Evolutionary conservation across 257 asterid genomes (phyloP).

Genomic region (Primulina huaijiensis): DNA sequence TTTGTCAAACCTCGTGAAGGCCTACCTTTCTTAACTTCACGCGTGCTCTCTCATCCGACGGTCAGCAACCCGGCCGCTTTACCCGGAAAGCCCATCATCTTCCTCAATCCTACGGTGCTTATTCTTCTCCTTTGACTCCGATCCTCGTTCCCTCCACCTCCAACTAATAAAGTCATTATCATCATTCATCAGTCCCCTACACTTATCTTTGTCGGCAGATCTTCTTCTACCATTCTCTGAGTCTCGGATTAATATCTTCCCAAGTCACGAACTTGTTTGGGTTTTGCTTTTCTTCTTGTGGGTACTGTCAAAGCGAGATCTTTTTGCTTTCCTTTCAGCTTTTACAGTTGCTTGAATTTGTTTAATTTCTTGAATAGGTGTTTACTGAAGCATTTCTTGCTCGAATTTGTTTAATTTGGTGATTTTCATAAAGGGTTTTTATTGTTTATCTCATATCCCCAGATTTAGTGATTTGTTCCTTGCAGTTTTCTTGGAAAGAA

Average conservation of each 20-base stretch:
- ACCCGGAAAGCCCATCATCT: constrained; percentile 49
- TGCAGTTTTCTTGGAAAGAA: background rate
- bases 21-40: constrained; percentile 48
- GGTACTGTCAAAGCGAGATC: constrained; percentile 9
- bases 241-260: constrained; percentile 17
- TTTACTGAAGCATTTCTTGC: background rate
- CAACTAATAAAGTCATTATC: constrained; percentile 9
- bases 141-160: background rate
- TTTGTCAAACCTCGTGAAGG: constrained; percentile 75
- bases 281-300: constrained; percentile 14
- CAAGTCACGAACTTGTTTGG: background rate
- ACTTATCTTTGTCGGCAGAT: background rate
- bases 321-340: background rate
- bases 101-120: constrained; percentile 45
- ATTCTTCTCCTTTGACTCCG: constrained; percentile 54
- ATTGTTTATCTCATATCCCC: background rate
- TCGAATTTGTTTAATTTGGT: background rate
- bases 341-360: background rate
- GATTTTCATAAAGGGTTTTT: background rate
- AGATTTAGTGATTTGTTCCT: background rate
- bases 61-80: constrained; percentile 44
- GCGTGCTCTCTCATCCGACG: constrained; percentile 87
- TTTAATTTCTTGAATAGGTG: background rate
- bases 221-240: background rate
- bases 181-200: background rate